Base-by-base conservation (phyloP, 139 green algal species). In the Medakamo hakoo region DNA sequence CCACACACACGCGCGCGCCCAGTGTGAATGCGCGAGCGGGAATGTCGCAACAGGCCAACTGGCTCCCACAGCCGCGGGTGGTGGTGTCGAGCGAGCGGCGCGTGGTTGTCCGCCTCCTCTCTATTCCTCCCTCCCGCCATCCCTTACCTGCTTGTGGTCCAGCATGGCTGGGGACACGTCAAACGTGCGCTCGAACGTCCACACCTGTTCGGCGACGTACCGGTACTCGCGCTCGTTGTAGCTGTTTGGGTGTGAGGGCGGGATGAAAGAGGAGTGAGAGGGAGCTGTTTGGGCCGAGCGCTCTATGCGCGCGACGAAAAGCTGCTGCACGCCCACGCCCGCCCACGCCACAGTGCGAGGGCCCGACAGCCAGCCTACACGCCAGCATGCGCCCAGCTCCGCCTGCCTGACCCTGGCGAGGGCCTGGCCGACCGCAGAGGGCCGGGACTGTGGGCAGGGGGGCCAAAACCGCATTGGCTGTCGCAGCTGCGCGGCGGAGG, bases 201-300 rank as follows among this genome's bases (percentile, higher is more conserved):
- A 88, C 2, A 57, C 77, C 62, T 89, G 76, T 48, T 75, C 32
- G 1, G 76, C 64, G 23, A 75, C 71, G 81, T 81, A 88, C 0
- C 69, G 65, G 23, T 71, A 61, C 16, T 78, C 62, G 20, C 70
- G 55, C 61, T 88, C 82, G 23, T 79, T 78, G 60, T 75, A 88
- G 30, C 82, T 84, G 71, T n/a, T n/a, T n/a, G n/a, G n/a, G n/a
- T n/a, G n/a, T n/a, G n/a, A n/a, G n/a, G n/a, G n/a, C n/a, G n/a
- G n/a, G n/a, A n/a, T n/a, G 29, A 52, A 5, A 21, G 3, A 30
- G 22, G 9, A 59, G 49, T 22, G 25, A 32, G 26, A 62, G 24
- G 19, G 24, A 62, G 25, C 16, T 16, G 40, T 52, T 16, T 52
- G 9, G 9, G 9, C 9, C 40, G 9, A 52, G 9, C 16, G 40